phyloP scores from a whole-genome alignment of 441 rosid species.

The Adansonia gregorii region DNA sequence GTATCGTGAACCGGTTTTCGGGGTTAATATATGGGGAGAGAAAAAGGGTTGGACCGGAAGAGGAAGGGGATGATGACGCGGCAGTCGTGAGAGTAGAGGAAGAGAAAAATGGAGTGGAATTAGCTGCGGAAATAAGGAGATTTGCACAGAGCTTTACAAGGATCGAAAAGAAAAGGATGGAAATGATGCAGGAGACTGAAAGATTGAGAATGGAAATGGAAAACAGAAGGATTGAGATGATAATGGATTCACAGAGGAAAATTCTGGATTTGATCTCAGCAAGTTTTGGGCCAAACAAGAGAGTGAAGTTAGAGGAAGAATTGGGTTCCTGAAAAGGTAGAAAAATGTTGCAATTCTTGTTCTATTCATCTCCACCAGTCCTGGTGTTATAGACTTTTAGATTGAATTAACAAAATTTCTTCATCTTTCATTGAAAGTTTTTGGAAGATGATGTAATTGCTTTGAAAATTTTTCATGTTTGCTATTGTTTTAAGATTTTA shows the following conservation, averaged over 20 bases:
- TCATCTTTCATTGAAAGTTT: not conserved
- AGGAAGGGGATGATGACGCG: conserved; percentile 27
- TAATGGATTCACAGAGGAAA: conserved; percentile 47
- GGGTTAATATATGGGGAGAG: conserved; percentile 34
- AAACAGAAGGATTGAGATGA: conserved; percentile 43
- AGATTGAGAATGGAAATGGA: conserved; percentile 52
- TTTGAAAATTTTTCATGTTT: not conserved
- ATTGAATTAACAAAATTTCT: not conserved
- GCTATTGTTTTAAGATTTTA: not conserved
- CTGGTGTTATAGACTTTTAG: not conserved
- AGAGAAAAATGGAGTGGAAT: conserved; percentile 34
- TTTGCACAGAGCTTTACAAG: conserved; percentile 46
- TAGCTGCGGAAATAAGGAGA: conserved; percentile 46
- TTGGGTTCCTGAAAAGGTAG: not conserved
- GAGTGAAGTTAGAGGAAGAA: not conserved
- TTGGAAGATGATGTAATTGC: not conserved
- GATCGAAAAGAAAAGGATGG: conserved; percentile 55
- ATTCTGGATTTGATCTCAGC: conserved; percentile 45
- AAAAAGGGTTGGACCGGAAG: conserved; percentile 33
- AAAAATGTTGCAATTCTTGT: not conserved
- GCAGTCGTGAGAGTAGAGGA: conserved; percentile 17
- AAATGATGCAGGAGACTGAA: conserved; percentile 49
- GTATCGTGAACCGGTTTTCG: conserved; percentile 51
- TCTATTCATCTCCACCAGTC: not conserved
- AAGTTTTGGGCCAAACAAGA: conserved; percentile 23